Base-by-base conservation (phyloP, 1,284 basidiomycete genomes). In the Trichosporon coremiiforme region DNA sequence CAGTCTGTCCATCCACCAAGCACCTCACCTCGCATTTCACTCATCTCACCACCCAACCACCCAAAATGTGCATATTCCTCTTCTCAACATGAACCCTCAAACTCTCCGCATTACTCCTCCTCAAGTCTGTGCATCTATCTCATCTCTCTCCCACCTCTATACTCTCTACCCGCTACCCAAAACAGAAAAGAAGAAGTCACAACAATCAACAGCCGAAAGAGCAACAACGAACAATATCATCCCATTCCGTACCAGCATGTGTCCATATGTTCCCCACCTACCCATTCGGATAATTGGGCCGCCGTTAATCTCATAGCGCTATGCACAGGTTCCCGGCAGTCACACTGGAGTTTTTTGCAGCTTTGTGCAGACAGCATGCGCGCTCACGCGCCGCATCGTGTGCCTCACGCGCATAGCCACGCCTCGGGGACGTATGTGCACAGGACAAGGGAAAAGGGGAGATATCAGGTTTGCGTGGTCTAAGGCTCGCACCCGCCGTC, bases 181-280 rank as follows among this genome's bases (percentile, higher is more conserved):
- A 63, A 63, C 60, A 65, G 64, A 20, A 65, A 38, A 22, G 35
- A 64, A 38, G 33, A 64, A 36, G 33, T 36, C 62, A 64, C 62
- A 64, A 20, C n/a, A 38, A n/a, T n/a, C n/a, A n/a, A n/a, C n/a
- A n/a, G n/a, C n/a, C 33, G 4, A 33, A 64, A 64, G 29, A 60
- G 17, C 41, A 45, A 17, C 41, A 36, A 64, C 3, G 62, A 64
- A 53, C 47, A 53, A 20, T 53, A 47, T 47, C n/a, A 47, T 20
- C 45, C 45, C n/a, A 22, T 33, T 33, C 47, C n/a, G 47, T 53
- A 22, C 6, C 20, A 53, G 47, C 47, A 53, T 53, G 47, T 53
- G 47, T 53, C 47, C 47, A 53, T 53, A 53, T 22, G 47, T 53
- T 17, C 47, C 20, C 47, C 20, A 0, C 45, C 3, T 22, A 53